Percentiles rank a stretch among this genome's conserved stretches.
phyloP scores from a whole-genome alignment of 164 flowering plant genomes.

The grape (Vitis vinifera) region ASM3070453v1 NC_081823.1:26251501-26252000 shows the following conservation, averaged over 20 bases:
- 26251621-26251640: background rate
- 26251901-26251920: background rate
- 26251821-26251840: conserved; percentile 91
- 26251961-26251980: background rate
- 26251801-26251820: conserved; percentile 98
- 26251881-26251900: background rate
- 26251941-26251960: no score
- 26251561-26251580: no score
- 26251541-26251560: no score
- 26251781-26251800: conserved; percentile 77
- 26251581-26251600: no score
- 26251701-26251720: background rate
- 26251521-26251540: no score
- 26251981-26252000: background rate
- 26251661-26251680: background rate
- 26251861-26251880: conserved; percentile 12
- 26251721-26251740: background rate
- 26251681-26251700: background rate
- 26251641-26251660: background rate
- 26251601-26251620: background rate
- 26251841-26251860: conserved; percentile 46
- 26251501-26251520: no score
- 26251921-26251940: background rate
- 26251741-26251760: background rate
- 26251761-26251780: background rate